Percentiles rank a stretch among this genome's conserved stretches.
Conservation (phyloP, 257 asterid species). For the Solanum tarijense region DNA sequence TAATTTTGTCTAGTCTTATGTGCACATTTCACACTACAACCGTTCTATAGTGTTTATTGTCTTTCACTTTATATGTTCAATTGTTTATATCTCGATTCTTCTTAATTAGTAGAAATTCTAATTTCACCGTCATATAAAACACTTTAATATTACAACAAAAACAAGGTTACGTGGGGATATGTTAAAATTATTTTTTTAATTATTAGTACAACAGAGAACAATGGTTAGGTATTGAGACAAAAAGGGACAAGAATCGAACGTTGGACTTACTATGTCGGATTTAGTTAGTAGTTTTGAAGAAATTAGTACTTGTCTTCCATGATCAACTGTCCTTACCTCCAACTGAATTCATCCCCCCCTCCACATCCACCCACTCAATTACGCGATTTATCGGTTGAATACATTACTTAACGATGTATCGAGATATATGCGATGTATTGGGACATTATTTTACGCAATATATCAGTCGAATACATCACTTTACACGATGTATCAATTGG, state of each 20-base stretch:
- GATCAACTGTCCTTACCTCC: background rate
- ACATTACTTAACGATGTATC: too few relatives aligned
- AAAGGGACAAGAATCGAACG: background rate
- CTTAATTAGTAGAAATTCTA: too few relatives aligned
- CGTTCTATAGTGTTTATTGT: too few relatives aligned
- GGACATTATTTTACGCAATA: too few relatives aligned
- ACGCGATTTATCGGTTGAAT: too few relatives aligned
- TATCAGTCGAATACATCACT: too few relatives aligned
- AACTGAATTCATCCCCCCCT: too few relatives aligned
- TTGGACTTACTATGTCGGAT: background rate
- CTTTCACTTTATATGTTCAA: too few relatives aligned
- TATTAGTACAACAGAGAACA: background rate
- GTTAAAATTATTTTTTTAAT: background rate
- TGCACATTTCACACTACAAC: background rate
- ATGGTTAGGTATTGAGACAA: background rate
- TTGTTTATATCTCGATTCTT: too few relatives aligned
- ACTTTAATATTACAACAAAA: background rate
- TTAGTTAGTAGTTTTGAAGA: background rate
- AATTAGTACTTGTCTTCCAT: background rate
- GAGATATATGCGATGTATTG: too few relatives aligned
- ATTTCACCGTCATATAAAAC: background rate
- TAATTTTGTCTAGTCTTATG: background rate
- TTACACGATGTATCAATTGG: too few relatives aligned
- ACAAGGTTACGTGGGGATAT: background rate
- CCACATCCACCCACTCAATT: too few relatives aligned